Evolutionary conservation across 225 moss, liverwort and hornwort species (phyloP), one percentile per base, ranked within the genome.

Genomic region (Lunularia cruciata): DNA sequence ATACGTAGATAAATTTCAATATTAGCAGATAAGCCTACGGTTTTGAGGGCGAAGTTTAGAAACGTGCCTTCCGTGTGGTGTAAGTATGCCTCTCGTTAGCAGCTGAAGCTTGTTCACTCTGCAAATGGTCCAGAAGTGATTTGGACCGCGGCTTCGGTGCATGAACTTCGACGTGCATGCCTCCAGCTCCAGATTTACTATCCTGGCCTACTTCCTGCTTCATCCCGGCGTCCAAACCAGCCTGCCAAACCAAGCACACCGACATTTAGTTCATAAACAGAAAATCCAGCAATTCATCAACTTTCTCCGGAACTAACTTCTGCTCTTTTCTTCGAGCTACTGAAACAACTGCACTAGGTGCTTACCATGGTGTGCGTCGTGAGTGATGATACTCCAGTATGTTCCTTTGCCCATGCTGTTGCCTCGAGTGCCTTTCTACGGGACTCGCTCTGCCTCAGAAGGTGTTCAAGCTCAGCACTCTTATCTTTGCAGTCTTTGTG

Each of bases 61-160:
- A 48, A 72, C 89, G 82, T 83, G 90, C 95, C 90, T 92, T 96
- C 25, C 95, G 78, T 70, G 90, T 81, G 36, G 68, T 70, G 72
- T 88, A 86, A n/a, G 84, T 83, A 47, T 84, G 79, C 42, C 77
- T 76, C 34, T 85, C 87, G 40, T 81, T 85, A 60, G 81, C 83
- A 60, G 82, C 75, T 55, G 81, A 80, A 14, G 22, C 52, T 34
- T 59, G 85, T 59, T 94, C 93, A 55, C 81, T 85, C 42, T 81
- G 88, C 67, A 86, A 79, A 80, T 86, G 85, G 70, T 89, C 86
- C 33, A 84, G 82, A 67, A 89, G 76, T 27, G 84, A 56, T 35
- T 49, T 71, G 28, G 71, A 71, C 19, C 71, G 71, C 33, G 40
- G 9, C 43, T 57, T 33, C 0, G 61, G 11, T 2, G 40, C 8